These are phyloP conservation scores for Fusarium nematophilum DNA, from an alignment of 2,329 filamentous ascomycete genomes.

Conservation along the genomic window DNA sequence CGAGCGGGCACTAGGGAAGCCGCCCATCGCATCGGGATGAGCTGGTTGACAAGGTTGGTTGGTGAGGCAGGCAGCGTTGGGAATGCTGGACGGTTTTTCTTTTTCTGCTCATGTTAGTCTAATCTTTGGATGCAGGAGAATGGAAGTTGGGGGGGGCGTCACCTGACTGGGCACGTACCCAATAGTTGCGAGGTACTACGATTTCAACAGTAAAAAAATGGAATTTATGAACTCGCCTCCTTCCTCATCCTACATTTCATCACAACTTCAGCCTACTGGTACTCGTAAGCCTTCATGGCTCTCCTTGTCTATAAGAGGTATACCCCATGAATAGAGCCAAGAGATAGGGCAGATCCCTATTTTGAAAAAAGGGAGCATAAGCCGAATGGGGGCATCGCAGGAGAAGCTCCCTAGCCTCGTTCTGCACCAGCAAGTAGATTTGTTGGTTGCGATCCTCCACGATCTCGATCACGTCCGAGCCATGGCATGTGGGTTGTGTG, in stretches of 20 bases:
- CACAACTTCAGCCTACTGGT: too few relatives aligned
- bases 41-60: slow-evolving; percentile 9
- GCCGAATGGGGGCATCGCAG: neutral
- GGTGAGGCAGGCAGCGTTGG: slow-evolving; percentile 1
- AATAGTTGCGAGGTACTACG: too few relatives aligned
- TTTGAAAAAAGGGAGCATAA: neutral
- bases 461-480: slow-evolving; percentile 6
- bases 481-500: neutral
- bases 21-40: slow-evolving; percentile 38
- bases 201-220: too few relatives aligned
- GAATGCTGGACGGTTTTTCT: neutral
- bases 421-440: slow-evolving; percentile 22
- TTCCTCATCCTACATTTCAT: neutral
- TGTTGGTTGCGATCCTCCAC: slow-evolving; percentile 13
- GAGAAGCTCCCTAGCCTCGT: slow-evolving; percentile 3
- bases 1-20: slow-evolving; percentile 43
- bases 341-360: slow-evolving; percentile 11
- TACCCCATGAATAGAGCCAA: neutral
- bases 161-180: neutral
- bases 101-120: too few relatives aligned
- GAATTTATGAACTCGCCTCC: neutral
- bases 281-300: neutral
- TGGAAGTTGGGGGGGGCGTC: neutral
- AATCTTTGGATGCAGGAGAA: neutral
- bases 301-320: slow-evolving; percentile 4